Base-by-base conservation (phyloP, 2,329 filamentous ascomycete genomes). In the Rhinocladiella mackenziei region DNA sequence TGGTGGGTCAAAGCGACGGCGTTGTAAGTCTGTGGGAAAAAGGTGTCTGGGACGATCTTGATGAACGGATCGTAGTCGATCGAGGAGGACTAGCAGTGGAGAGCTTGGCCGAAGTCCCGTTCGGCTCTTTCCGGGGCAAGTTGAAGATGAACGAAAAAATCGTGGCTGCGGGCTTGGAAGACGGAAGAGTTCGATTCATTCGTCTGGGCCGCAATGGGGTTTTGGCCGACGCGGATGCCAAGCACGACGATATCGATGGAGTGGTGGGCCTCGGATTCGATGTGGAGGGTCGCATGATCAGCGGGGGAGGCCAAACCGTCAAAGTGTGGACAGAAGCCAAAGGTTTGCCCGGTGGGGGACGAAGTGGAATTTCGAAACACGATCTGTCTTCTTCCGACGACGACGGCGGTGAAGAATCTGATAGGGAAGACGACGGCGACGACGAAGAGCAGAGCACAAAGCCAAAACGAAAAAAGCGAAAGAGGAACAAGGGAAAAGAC, bases 31-130 rank as follows among this genome's bases (percentile, higher is more conserved):
- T 97, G 5, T 98, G 92, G 89, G 91, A 98, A 65, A 84, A 84
- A 55, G 91, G 91, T 1, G 80, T 86, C 1, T 97, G 92, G 91
- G 89, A 94, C 60, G 91, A 97, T 63, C 88, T 95, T 63, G 86
- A 94, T 56, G 89, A 94, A 67, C 78, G 89, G 39, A 85, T 96
- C 58, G 80, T 85, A 36, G 80, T 96, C 6, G 82, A 88, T 54
- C 65, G 69, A 19, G 83, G 80, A 6, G 86, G 79, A 32, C 89
- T 94, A 63, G 87, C 85, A 48, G 69, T 96, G 30, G 91, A 97
- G 60, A 77, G 81, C n/a, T 71, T 96, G 48, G 74, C 79, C 1
- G 66, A 84, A 39, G 71, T 92, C 13, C 88, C 89, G 0, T 78
- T 84, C 23, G 78, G 77, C 13, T 71, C 89, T 29, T 81, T 81